Evolutionary conservation across 1,284 basidiomycete species (phyloP).

Genomic region (Cryptococcus sp.): DNA sequence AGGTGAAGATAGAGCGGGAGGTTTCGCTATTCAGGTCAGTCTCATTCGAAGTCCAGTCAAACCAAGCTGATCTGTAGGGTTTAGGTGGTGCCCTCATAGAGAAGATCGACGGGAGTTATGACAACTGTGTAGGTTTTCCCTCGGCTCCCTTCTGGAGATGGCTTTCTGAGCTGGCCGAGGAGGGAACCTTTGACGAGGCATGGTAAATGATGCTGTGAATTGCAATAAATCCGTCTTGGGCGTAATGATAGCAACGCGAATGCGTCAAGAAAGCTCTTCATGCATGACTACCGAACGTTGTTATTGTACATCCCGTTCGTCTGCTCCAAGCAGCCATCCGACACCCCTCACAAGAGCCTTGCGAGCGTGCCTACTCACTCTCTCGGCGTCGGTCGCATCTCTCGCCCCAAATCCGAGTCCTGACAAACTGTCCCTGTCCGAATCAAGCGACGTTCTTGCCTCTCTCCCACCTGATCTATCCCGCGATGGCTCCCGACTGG

Average conservation of each 20-base stretch:
- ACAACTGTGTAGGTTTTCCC: conserved; percentile 56
- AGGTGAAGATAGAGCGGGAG: conserved; percentile 85
- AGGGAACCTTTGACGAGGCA: conserved; percentile 43
- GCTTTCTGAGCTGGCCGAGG: conserved; percentile 42
- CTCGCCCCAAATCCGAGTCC: conserved; percentile 9
- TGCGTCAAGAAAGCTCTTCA: neutral
- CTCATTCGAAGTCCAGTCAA: neutral
- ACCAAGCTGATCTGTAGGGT: conserved; percentile 55
- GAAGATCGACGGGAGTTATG: conserved; percentile 84
- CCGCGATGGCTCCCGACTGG: neutral
- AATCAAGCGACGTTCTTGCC: conserved; percentile 4
- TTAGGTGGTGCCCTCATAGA: conserved; percentile 73
- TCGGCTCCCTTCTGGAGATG: conserved; percentile 45
- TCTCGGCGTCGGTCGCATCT: conserved; percentile 23
- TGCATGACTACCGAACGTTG: neutral
- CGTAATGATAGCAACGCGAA: no score
- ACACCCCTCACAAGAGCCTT: conserved; percentile 46
- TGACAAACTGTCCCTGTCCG: conserved; percentile 8
- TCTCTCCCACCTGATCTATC: conserved; percentile 8
- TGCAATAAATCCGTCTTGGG: no score
- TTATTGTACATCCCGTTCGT: conserved; percentile 35
- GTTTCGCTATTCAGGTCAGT: conserved; percentile 86
- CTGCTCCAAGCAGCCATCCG: conserved; percentile 48
- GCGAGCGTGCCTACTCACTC: conserved; percentile 39
- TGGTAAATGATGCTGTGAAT: conserved; percentile 25